Conservation (phyloP, 176 grass and related monocot genomes). For the Stipa capillata region DNA sequence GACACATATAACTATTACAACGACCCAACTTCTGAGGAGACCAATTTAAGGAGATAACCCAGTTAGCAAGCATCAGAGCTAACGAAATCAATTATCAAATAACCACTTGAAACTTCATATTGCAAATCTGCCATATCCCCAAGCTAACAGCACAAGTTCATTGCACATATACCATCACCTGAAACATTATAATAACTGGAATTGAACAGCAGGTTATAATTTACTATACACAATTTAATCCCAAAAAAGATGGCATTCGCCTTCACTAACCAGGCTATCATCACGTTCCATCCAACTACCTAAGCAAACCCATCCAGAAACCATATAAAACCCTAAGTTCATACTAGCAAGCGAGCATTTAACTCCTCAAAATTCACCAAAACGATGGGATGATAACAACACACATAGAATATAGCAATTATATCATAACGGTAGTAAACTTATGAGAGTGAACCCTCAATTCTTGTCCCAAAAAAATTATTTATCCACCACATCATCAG, state of each 20-base stretch:
- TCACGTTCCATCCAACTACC: background rate
- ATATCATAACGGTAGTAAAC: background rate
- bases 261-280: background rate
- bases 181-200: background rate
- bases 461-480: background rate
- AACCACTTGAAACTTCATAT: background rate
- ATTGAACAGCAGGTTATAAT: background rate
- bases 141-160: background rate
- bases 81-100: background rate
- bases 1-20: background rate
- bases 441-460: background rate
- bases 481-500: background rate
- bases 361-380: background rate
- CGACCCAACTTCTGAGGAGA: background rate
- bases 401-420: background rate
- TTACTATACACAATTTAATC: background rate
- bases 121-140: background rate
- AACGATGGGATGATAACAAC: background rate
- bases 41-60: background rate
- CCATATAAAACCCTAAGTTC: background rate
- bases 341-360: background rate
- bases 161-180: background rate
- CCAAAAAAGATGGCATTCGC: background rate
- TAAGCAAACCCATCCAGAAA: background rate
- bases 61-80: background rate